These are phyloP conservation scores for Lophiotrema nucula DNA, from an alignment of 495 filamentous ascomycete species.

Conservation along the genomic window DNA sequence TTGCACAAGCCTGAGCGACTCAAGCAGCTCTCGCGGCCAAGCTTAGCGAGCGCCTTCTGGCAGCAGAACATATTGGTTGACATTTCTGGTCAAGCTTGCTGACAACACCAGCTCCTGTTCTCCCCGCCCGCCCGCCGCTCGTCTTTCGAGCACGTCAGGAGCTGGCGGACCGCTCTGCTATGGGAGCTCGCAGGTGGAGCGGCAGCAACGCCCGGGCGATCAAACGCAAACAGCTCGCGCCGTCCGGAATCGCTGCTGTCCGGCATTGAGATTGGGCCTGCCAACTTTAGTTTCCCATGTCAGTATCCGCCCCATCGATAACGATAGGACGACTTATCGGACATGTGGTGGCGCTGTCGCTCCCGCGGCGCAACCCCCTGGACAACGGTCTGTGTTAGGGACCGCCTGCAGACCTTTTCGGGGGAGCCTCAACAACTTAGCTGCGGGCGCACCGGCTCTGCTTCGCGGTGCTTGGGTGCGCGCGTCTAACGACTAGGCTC, in stretches of 20 bases:
- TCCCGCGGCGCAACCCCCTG: neutral
- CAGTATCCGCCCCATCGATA: conserved; percentile 11
- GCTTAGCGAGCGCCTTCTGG: too few relatives aligned
- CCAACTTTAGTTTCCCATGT: neutral
- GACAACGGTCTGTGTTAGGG: neutral
- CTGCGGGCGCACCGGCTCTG: neutral
- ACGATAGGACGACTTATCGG: conserved; percentile 9
- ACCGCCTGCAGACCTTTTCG: neutral
- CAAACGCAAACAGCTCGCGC: conserved; percentile 17
- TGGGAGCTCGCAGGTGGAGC: neutral
- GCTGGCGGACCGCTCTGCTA: neutral
- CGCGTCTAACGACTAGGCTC: neutral
- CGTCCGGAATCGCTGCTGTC: conserved; percentile 1
- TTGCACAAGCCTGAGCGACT: too few relatives aligned
- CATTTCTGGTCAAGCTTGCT: neutral
- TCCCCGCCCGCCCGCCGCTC: neutral
- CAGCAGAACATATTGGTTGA: too few relatives aligned
- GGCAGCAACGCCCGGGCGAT: conserved; percentile 9
- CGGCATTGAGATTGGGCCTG: conserved; percentile 9
- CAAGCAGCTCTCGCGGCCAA: too few relatives aligned
- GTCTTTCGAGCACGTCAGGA: neutral
- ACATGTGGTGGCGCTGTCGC: conserved; percentile 18
- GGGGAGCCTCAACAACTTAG: conserved; percentile 1
- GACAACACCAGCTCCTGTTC: neutral
- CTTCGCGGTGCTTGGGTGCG: neutral